phyloP scores from a whole-genome alignment of 2,329 filamentous ascomycete species.

The Fusarium sp. region DNA sequence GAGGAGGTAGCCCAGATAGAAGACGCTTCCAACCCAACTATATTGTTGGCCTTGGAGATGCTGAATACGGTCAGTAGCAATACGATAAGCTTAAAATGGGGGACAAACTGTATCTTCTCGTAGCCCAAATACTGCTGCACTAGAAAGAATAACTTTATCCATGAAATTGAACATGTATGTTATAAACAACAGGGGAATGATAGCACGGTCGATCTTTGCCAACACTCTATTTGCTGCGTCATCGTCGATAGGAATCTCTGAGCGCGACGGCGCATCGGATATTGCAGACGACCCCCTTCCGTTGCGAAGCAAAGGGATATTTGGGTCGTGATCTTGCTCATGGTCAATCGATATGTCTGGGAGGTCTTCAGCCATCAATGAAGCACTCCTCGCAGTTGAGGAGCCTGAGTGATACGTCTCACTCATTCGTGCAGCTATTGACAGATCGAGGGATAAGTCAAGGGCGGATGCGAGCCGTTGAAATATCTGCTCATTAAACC shows the following conservation, averaged over 20 bases:
- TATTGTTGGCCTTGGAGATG: constrained; percentile 63
- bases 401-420: not conserved
- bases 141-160: constrained; percentile 70
- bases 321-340: not conserved
- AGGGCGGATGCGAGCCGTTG: rapidly evolving
- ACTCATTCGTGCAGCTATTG: not conserved
- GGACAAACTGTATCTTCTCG: constrained; percentile 58
- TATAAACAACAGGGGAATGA: constrained; percentile 68
- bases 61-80: constrained; percentile 13
- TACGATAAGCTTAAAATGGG: rapidly evolving
- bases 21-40: constrained; percentile 69
- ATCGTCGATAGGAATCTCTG: not conserved
- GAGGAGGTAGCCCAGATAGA: constrained; percentile 61
- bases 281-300: not conserved
- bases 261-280: not conserved
- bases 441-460: not conserved
- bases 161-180: constrained; percentile 72
- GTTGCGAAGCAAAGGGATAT: constrained; percentile 21
- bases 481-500: not conserved
- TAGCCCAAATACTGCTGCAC: constrained; percentile 68
- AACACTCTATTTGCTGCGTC: constrained; percentile 56
- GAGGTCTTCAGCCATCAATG: not conserved
- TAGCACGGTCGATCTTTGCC: constrained; percentile 66
- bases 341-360: not conserved
- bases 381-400: not conserved